A percentile compares a stretch with the other conserved stretches of the same genome.
These are phyloP conservation scores for Stephania yunnanensis DNA, from an alignment of 164 flowering plant genomes.

Conservation along the genomic window DNA sequence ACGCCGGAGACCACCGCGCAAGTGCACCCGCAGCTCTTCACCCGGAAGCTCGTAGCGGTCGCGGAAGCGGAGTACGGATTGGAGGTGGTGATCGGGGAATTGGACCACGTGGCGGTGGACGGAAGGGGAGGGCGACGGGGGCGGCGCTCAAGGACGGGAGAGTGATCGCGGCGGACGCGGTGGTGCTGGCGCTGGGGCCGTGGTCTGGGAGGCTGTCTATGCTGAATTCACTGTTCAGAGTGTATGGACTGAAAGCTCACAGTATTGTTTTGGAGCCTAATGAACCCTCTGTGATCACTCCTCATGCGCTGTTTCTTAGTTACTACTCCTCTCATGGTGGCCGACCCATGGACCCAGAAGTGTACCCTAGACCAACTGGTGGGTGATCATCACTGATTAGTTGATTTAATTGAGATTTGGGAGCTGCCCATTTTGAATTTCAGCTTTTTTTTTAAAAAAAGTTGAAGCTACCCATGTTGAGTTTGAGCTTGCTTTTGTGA, in stretches of 20 bases:
- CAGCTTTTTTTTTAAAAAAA: no score
- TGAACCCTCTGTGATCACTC: conserved; percentile 51
- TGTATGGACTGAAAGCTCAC: conserved; percentile 76
- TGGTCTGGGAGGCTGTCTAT: conserved; percentile 61
- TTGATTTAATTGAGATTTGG: neutral
- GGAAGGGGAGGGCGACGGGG: conserved; percentile 36
- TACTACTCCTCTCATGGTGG: conserved; percentile 48
- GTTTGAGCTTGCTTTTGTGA: neutral
- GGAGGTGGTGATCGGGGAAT: conserved; percentile 70
- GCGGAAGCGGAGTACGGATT: conserved; percentile 52
- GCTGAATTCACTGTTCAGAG: conserved; percentile 49
- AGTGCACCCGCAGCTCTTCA: conserved; percentile 81
- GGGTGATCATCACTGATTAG: neutral
- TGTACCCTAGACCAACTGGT: conserved; percentile 92
- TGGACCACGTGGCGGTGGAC: conserved; percentile 52
- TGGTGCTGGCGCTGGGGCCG: conserved; percentile 87
- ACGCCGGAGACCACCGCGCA: conserved; percentile 82
- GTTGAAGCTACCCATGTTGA: neutral
- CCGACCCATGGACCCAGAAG: conserved; percentile 66
- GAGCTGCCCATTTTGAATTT: no score
- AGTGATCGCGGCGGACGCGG: conserved; percentile 50
- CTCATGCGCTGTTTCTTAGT: conserved; percentile 77
- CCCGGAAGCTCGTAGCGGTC: conserved; percentile 41
- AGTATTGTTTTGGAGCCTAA: conserved; percentile 75
- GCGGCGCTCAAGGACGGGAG: conserved; percentile 52